Evolutionary conservation across 768 basidiomycete genomes (phyloP).

Genomic region (Auricularia auricula-judae): DNA sequence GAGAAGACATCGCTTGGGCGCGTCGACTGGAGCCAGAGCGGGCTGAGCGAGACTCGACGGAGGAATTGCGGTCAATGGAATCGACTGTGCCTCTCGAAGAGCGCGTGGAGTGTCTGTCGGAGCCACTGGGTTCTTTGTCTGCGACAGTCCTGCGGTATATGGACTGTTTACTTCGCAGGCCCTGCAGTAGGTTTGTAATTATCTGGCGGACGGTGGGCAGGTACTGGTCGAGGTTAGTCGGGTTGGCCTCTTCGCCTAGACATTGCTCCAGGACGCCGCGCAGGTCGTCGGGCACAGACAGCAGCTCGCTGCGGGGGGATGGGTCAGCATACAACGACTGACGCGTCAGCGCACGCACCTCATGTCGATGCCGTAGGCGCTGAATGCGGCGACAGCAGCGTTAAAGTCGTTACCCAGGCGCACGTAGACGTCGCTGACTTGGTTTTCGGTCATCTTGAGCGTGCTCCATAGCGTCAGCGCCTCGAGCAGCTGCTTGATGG

Average conservation of each 20-base stretch:
- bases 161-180: slow-evolving; percentile 85
- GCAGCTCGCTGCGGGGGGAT: slow-evolving; percentile 55
- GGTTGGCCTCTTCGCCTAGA: slow-evolving; percentile 80
- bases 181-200: slow-evolving; percentile 87
- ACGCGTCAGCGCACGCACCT: slow-evolving; percentile 41
- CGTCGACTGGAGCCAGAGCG: slow-evolving; percentile 2
- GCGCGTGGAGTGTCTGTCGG: slow-evolving; percentile 22
- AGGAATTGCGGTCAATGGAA: not conserved
- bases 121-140: slow-evolving; percentile 43
- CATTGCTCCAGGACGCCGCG: slow-evolving; percentile 83
- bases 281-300: slow-evolving; percentile 80
- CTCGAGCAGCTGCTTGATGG: slow-evolving; percentile 92
- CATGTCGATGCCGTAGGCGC: slow-evolving; percentile 79
- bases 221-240: slow-evolving; percentile 77
- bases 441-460: slow-evolving; percentile 53
- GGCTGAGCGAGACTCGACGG: not conserved
- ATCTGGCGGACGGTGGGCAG: slow-evolving; percentile 85
- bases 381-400: slow-evolving; percentile 81
- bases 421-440: slow-evolving; percentile 96
- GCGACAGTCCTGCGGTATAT: slow-evolving; percentile 69
- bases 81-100: not conserved
- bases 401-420: slow-evolving; percentile 96
- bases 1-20: not conserved
- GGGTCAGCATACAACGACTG: not conserved
- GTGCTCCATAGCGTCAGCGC: slow-evolving; percentile 78